These are phyloP conservation scores for Gomphus bonarii DNA, from an alignment of 1,284 basidiomycete species.

Conservation along the genomic window DNA sequence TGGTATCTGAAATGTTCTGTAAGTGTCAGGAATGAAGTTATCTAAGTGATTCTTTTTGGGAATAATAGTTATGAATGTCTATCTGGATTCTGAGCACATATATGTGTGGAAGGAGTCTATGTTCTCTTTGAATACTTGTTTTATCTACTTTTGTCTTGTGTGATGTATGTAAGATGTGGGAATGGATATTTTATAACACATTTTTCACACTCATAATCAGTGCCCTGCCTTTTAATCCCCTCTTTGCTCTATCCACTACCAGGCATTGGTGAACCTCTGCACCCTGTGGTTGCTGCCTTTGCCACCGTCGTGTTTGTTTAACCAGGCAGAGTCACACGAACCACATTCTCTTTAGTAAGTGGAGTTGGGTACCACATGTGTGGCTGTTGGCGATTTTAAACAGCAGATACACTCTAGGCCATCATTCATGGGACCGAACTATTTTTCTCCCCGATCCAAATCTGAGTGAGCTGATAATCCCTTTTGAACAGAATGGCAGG, in stretches of 20 bases:
- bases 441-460: too few species aligned
- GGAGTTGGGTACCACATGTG: not conserved
- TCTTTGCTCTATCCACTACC: conserved; percentile 3
- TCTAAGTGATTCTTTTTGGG: too few species aligned
- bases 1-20: too few species aligned
- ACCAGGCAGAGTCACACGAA: conserved; percentile 2
- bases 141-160: too few species aligned
- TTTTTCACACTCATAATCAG: conserved; percentile 2
- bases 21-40: too few species aligned
- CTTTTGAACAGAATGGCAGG: not conserved
- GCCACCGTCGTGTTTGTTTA: conserved; percentile 3
- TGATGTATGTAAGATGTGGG: too few species aligned
- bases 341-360: conserved; percentile 6
- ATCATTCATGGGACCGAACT: not conserved
- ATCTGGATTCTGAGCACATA: too few species aligned
- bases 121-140: too few species aligned
- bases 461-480: not conserved
- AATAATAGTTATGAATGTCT: too few species aligned
- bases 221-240: not conserved
- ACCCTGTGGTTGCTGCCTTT: conserved; percentile 7
- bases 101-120: too few species aligned
- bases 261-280: conserved; percentile 3
- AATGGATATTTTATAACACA: too few species aligned
- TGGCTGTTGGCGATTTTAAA: not conserved
- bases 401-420: not conserved